phyloP scores from a whole-genome alignment of 2,329 filamentous ascomycete genomes.

The Nothomitra cinnamomea region DNA sequence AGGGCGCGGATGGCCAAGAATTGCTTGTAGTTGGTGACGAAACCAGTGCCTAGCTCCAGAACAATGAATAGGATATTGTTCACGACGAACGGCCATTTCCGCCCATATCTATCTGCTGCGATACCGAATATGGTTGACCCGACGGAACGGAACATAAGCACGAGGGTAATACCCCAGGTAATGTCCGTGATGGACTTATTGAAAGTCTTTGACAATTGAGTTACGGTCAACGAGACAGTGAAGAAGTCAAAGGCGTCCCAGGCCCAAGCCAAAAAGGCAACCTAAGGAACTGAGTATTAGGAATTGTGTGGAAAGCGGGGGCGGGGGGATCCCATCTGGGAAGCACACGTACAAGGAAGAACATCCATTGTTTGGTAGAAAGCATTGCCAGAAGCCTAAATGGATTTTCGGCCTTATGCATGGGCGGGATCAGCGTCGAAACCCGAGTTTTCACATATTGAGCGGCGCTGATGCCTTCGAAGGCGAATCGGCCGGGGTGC shows the following conservation, averaged over 20 bases:
- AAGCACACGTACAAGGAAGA: constrained; percentile 1
- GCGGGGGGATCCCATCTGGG: background rate
- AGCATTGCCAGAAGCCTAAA: constrained; percentile 4
- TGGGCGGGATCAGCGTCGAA: background rate
- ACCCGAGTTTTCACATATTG: background rate
- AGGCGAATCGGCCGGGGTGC: background rate
- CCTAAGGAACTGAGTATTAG: background rate
- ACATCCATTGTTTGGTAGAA: constrained; percentile 4
- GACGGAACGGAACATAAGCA: constrained; percentile 44
- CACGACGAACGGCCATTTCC: constrained; percentile 41
- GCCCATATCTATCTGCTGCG: constrained; percentile 34
- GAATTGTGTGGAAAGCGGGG: background rate
- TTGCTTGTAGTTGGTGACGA: constrained; percentile 37
- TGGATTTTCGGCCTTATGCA: background rate
- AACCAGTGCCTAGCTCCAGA: constrained; percentile 42
- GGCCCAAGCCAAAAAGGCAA: constrained; percentile 24
- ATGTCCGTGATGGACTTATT: constrained; percentile 38
- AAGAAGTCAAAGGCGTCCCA: constrained; percentile 54
- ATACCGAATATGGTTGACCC: constrained; percentile 40
- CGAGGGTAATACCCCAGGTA: constrained; percentile 46
- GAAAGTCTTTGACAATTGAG: constrained; percentile 35
- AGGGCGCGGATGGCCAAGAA: constrained; percentile 42
- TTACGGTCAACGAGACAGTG: constrained; percentile 43
- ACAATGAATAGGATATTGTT: constrained; percentile 45
- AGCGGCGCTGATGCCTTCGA: background rate